Evolutionary conservation across 176 grass and related monocot genomes (phyloP).

Genomic region (Otatea glauca): DNA sequence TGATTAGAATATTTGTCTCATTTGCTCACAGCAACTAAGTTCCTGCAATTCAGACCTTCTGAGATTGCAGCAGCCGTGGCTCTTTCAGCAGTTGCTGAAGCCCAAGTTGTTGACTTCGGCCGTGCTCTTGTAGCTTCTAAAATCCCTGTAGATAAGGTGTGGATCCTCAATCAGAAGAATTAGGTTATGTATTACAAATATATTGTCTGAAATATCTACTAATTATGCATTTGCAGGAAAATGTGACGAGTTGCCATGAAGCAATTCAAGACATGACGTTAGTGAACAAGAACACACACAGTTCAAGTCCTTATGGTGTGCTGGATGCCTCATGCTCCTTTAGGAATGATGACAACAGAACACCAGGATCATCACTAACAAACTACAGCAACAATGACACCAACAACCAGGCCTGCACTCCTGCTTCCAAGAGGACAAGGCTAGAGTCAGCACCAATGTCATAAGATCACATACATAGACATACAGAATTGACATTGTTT

Average conservation of each 20-base stretch:
- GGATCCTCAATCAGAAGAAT: not conserved
- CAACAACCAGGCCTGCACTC: constrained; percentile 40
- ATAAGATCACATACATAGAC: constrained; percentile 24
- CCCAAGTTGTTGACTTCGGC: constrained; percentile 31
- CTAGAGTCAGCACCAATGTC: constrained; percentile 32
- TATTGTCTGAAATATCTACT: not conserved
- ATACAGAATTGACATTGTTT: not conserved
- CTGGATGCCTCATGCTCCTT: constrained; percentile 63
- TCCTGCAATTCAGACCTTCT: constrained; percentile 77
- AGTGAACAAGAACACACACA: constrained; percentile 25
- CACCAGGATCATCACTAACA: constrained; percentile 38
- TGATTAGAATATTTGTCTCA: not conserved
- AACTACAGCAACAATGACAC: constrained; percentile 32
- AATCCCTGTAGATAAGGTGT: constrained; percentile 71
- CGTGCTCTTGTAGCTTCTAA: constrained; percentile 46
- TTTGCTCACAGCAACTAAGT: constrained; percentile 65
- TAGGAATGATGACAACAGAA: constrained; percentile 49
- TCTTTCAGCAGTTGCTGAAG: constrained; percentile 48
- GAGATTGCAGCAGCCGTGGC: constrained; percentile 72
- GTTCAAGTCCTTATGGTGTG: constrained; percentile 48
- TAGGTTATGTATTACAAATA: not conserved
- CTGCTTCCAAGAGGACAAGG: constrained; percentile 65
- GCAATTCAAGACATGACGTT: constrained; percentile 59
- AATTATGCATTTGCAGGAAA: constrained; percentile 52
- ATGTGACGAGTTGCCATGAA: constrained; percentile 58